Evolutionary conservation across 2,329 filamentous ascomycete species (phyloP).

Genomic region (Diaporthe ampelina): DNA sequence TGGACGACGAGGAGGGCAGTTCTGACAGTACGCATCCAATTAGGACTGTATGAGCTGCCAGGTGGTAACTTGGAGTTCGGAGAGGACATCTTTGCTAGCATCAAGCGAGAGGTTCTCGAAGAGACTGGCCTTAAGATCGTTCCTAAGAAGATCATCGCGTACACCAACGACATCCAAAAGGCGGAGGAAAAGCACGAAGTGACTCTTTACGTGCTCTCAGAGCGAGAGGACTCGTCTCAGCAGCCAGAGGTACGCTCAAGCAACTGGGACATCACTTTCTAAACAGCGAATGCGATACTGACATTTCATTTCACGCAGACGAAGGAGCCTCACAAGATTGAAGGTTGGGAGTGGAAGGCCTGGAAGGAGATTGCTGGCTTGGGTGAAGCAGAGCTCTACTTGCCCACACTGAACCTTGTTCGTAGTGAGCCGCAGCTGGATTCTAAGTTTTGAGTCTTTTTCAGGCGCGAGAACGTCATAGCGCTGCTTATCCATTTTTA

Average conservation of each 20-base stretch:
- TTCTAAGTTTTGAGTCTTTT: slow-evolving; percentile 18
- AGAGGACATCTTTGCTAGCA: slow-evolving; percentile 74
- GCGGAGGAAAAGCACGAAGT: slow-evolving; percentile 77
- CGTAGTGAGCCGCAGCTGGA: slow-evolving; percentile 26
- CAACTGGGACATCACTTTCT: slow-evolving; percentile 14
- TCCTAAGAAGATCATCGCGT: slow-evolving; percentile 66
- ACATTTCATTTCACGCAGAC: slow-evolving; percentile 48
- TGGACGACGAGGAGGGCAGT: background rate
- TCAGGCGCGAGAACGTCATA: background rate
- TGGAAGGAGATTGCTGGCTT: slow-evolving; percentile 60
- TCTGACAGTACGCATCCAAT: background rate
- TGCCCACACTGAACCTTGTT: slow-evolving; percentile 56
- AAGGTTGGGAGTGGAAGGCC: slow-evolving; percentile 62
- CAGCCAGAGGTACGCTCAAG: slow-evolving; percentile 65
- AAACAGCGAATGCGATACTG: background rate
- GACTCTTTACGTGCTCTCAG: slow-evolving; percentile 76
- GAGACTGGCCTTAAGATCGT: slow-evolving; percentile 76
- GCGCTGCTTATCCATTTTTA: background rate
- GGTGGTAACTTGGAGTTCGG: slow-evolving; percentile 82
- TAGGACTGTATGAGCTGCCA: slow-evolving; percentile 69
- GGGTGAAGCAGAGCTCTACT: slow-evolving; percentile 52
- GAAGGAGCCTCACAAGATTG: slow-evolving; percentile 65
- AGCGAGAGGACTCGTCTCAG: slow-evolving; percentile 60
- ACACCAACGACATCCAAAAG: slow-evolving; percentile 77
- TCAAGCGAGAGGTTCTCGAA: slow-evolving; percentile 76